These are phyloP conservation scores for Moricandia arvensis DNA, from an alignment of 345 rosid genomes.

Conservation along the genomic window DNA sequence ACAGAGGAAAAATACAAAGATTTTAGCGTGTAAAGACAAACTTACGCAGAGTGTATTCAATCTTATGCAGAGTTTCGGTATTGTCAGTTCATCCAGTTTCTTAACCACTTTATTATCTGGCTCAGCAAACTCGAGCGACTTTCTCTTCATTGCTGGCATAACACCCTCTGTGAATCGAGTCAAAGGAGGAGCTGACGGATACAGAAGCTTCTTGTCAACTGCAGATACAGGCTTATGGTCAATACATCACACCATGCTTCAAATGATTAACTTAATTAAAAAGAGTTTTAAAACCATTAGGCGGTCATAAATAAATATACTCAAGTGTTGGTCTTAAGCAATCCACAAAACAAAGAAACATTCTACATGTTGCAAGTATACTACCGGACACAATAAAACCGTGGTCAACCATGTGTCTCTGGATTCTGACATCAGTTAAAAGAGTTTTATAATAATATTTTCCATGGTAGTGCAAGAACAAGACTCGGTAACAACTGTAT, in stretches of 20 bases:
- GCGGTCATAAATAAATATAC: background rate
- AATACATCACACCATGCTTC: conserved; percentile 23
- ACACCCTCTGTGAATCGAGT: conserved; percentile 75
- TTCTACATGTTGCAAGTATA: background rate
- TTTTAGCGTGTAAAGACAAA: conserved; percentile 18
- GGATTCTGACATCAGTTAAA: conserved; percentile 1
- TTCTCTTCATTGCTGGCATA: conserved; percentile 63
- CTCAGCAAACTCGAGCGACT: conserved; percentile 49
- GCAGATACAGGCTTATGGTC: conserved; percentile 39
- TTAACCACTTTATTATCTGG: conserved; percentile 49
- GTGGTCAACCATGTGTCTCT: conserved; percentile 19
- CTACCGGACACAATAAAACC: conserved; percentile 13
- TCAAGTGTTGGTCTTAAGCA: background rate
- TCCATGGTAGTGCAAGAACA: background rate
- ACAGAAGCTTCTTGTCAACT: conserved; percentile 77
- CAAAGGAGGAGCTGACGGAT: conserved; percentile 86
- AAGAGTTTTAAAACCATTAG: background rate
- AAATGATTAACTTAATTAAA: background rate
- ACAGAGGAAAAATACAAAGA: background rate
- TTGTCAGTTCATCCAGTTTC: conserved; percentile 62
- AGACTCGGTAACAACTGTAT: conserved; percentile 1
- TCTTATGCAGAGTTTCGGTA: conserved; percentile 80
- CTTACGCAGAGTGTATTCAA: conserved; percentile 89
- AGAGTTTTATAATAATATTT: background rate
- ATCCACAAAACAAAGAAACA: too few relatives aligned